Conservation (phyloP, 371 early-diverging fungal genomes). For the Umbelopsis sp. region DNA sequence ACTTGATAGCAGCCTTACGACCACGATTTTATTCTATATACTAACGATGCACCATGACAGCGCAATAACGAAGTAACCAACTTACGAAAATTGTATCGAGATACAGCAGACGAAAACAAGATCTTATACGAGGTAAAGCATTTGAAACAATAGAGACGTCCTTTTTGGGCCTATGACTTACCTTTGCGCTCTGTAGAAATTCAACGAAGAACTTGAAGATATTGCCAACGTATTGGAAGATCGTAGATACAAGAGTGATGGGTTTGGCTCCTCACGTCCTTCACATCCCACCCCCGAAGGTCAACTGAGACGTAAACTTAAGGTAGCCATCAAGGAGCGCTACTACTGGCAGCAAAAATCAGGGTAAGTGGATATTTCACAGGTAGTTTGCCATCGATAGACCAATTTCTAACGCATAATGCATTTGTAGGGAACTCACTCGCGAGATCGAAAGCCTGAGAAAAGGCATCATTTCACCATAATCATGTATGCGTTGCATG, state of each 20-base stretch:
- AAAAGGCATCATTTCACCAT: slow-evolving; percentile 3
- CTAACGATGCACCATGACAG: background rate
- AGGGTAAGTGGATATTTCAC: slow-evolving; percentile 25
- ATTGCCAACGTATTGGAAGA: slow-evolving; percentile 22
- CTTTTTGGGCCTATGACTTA: too few species aligned
- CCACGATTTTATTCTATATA: background rate
- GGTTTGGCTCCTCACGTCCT: slow-evolving; percentile 22
- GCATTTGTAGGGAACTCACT: slow-evolving; percentile 24
- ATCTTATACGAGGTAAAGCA: slow-evolving; percentile 15
- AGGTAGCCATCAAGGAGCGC: slow-evolving; percentile 35
- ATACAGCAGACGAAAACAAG: slow-evolving; percentile 15
- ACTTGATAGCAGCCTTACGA: background rate
- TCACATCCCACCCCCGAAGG: slow-evolving; percentile 35
- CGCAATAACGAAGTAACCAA: slow-evolving; percentile 3
- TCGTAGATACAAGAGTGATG: slow-evolving; percentile 21
- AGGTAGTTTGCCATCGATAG: background rate
- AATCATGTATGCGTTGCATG: background rate
- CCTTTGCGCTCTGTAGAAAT: slow-evolving; percentile 4
- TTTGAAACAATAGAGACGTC: background rate
- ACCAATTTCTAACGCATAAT: background rate
- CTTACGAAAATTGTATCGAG: slow-evolving; percentile 5
- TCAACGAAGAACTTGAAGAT: slow-evolving; percentile 32
- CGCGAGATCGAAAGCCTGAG: slow-evolving; percentile 21
- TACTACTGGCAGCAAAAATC: slow-evolving; percentile 46
- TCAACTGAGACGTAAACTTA: slow-evolving; percentile 32